Evolutionary conservation across 1,139 yeast genomes (phyloP).

Genomic region (Lodderomyces parapsilosis): DNA sequence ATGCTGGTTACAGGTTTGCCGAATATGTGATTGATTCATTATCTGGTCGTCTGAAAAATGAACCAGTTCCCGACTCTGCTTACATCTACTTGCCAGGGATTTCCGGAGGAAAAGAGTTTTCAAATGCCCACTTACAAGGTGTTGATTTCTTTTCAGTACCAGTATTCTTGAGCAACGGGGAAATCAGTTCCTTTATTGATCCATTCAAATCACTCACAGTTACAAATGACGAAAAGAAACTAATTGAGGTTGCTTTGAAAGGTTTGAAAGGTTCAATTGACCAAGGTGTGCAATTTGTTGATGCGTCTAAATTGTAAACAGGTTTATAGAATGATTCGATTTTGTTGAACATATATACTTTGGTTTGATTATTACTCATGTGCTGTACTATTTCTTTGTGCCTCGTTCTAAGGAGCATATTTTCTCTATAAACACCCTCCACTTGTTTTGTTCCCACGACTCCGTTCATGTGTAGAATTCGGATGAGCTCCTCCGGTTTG

Average conservation of each 20-base stretch:
- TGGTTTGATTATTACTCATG: too few relatives aligned
- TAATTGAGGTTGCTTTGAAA: constrained; percentile 51
- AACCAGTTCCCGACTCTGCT: constrained; percentile 50
- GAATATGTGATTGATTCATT: constrained; percentile 47
- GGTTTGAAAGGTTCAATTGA: constrained; percentile 57
- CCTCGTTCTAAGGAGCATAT: too few relatives aligned
- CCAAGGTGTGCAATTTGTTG: constrained; percentile 60
- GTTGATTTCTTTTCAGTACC: constrained; percentile 66
- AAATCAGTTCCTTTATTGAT: constrained; percentile 41
- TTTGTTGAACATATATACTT: too few relatives aligned
- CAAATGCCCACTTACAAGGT: constrained; percentile 33
- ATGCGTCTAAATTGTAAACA: constrained; percentile 41
- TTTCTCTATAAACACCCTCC: too few relatives aligned
- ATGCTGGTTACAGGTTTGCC: constrained; percentile 70
- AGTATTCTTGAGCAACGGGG: constrained; percentile 52
- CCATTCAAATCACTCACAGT: constrained; percentile 41
- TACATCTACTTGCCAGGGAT: constrained; percentile 61
- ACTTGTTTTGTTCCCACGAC: background rate
- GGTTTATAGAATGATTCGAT: too few relatives aligned
- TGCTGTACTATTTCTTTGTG: too few relatives aligned
- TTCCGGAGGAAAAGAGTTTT: constrained; percentile 47
- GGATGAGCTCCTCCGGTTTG: too few relatives aligned
- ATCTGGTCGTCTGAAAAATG: constrained; percentile 21
- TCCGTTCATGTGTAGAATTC: too few relatives aligned
- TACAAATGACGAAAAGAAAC: constrained; percentile 41